Conservation (phyloP, 768 basidiomycete genomes). For the Hypholoma fasciculare region DNA sequence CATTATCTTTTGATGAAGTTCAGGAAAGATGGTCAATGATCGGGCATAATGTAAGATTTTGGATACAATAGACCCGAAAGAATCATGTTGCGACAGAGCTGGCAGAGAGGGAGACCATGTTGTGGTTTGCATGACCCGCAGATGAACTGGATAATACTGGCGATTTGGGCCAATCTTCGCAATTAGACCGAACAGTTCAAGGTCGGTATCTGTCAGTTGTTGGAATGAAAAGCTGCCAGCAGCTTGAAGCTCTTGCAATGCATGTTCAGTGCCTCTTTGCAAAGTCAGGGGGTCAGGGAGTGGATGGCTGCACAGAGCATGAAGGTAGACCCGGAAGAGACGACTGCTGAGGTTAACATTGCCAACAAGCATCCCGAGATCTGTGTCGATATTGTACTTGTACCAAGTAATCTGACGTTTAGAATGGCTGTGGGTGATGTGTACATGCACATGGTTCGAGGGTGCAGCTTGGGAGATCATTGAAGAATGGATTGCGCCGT, state of each 20-base stretch:
- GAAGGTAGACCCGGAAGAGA: constrained; percentile 42
- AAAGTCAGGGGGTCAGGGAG: constrained; percentile 43
- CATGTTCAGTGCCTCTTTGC: constrained; percentile 44
- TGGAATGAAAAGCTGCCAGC: constrained; percentile 41
- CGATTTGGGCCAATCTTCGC: constrained; percentile 33
- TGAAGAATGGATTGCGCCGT: constrained; percentile 26
- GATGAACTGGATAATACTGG: constrained; percentile 36
- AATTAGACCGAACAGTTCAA: constrained; percentile 31
- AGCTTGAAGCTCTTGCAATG: constrained; percentile 37
- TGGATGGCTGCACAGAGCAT: constrained; percentile 42
- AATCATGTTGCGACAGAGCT: constrained; percentile 24
- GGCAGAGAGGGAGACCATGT: constrained; percentile 27
- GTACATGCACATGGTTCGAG: constrained; percentile 21
- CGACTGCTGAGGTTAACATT: constrained; percentile 24
- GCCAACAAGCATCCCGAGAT: constrained; percentile 31
- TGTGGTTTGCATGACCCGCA: constrained; percentile 39
- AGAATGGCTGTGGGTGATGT: constrained; percentile 18
- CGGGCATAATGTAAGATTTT: constrained; percentile 28
- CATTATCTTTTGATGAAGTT: not conserved
- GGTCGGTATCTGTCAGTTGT: constrained; percentile 27
- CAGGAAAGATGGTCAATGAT: constrained; percentile 8
- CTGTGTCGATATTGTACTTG: constrained; percentile 31
- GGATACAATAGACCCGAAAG: constrained; percentile 20
- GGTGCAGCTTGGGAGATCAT: not conserved
- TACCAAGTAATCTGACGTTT: constrained; percentile 14